Evolutionary conservation across 139 green algal species (phyloP).

Genomic region (Deuterostichococcus epilithicus): DNA sequence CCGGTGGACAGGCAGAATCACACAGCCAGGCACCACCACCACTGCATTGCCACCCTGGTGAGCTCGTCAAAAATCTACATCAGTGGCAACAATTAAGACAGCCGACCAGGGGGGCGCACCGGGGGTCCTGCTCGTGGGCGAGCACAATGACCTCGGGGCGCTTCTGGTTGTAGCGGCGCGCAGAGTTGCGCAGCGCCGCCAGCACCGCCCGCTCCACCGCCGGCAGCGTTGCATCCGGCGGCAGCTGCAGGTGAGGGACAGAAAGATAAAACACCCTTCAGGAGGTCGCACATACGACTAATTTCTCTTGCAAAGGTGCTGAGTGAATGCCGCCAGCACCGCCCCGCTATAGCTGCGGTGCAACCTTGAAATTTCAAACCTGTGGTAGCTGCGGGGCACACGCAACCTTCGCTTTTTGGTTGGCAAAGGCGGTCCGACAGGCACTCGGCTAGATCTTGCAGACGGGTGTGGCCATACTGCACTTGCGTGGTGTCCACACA

Average conservation of each 20-base stretch:
- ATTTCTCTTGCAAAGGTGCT: too few species aligned
- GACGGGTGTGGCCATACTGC: too few species aligned
- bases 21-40: background rate
- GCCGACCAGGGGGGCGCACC: background rate
- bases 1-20: background rate
- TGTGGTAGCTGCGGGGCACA: too few species aligned
- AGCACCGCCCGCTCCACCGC: constrained; percentile 75
- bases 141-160: constrained; percentile 87
- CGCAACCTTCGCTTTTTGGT: too few species aligned
- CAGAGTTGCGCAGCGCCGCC: constrained; percentile 49
- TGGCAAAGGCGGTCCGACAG: too few species aligned
- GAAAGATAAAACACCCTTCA: too few species aligned
- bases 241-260: constrained; percentile 24
- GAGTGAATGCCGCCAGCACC: too few species aligned
- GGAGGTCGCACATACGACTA: too few species aligned
- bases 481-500: too few species aligned
- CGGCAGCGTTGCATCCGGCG: constrained; percentile 43
- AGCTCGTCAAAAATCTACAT: background rate
- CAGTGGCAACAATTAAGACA: background rate
- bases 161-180: constrained; percentile 73
- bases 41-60: background rate
- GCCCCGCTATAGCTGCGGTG: too few species aligned
- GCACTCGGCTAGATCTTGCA: too few species aligned
- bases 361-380: too few species aligned
- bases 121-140: constrained; percentile 46